Evolutionary conservation across 441 rosid species (phyloP), one percentile per base, ranked within the genome.

Genomic region (Isatis lusitanica): DNA sequence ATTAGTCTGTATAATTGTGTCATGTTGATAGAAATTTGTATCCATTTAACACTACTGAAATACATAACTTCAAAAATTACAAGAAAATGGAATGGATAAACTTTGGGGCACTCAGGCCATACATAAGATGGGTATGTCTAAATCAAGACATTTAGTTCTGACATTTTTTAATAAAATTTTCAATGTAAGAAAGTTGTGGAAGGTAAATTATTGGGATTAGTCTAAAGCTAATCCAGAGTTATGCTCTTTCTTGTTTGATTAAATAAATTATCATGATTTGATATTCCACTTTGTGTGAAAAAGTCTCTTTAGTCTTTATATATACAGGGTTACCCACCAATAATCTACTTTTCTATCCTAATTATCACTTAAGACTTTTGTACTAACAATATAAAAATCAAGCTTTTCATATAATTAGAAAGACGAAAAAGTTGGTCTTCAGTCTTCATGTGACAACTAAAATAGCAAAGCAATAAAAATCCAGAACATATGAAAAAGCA

Each of bases 311-410:
- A 31, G 68, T 46, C 56, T 46, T 63, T 60, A 50, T 42, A 48
- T 1, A 30, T 1, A 58, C 51, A 58, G 28, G 38, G 66, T 66
- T 66, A 66, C 28, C 55, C 47, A 67, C 35, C 30, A 74, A 7
- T 18, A 13, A 58, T 17, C 39, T 31, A 30, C 68, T 51, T 74
- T 51, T 74, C 68, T 59, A 40, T 68, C 57, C 48, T 52, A 68
- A 68, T 61, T 74, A 74, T 74, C 74, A 68, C 63, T 61, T 10
- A 21, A 6, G 64, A 74, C 73, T 74, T 74, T 60, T 60, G 68
- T 40, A 31, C 15, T 15, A 24, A 33, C 24, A 61, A 46, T 52
- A 68, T 61, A 75, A 63, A 75, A 68, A 52, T 53, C 64, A 53
- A 33, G 18, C 30, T 62, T 53, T 26, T 42, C 43, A 6, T 36